Evolutionary conservation across 2,329 filamentous ascomycete species (phyloP).

Genomic region (Xylariaceae sp.): DNA sequence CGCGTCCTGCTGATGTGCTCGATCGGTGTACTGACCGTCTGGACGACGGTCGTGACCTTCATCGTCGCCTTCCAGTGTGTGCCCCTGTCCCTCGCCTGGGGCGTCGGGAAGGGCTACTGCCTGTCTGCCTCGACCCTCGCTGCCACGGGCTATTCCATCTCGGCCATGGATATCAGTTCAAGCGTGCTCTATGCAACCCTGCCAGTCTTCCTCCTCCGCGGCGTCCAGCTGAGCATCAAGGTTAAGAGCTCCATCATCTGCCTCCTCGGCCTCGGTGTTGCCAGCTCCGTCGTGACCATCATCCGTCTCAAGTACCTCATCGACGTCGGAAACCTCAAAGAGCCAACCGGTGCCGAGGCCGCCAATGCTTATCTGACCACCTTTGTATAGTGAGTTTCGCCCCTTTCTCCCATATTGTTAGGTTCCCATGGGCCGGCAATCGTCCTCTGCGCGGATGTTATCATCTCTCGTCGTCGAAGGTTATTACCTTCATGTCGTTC

Average conservation of each 20-base stretch:
- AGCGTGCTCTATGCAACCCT: conserved; percentile 17
- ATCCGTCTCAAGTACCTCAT: conserved; percentile 19
- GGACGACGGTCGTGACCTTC: conserved; percentile 16
- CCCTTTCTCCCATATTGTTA: too few species aligned
- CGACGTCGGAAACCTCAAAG: conserved; percentile 13
- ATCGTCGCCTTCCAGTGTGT: conserved; percentile 17
- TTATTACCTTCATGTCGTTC: neutral
- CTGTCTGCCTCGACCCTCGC: conserved; percentile 15
- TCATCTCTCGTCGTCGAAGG: too few species aligned
- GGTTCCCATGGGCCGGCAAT: too few species aligned
- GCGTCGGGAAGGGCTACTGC: conserved; percentile 14
- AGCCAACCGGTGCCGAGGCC: conserved; percentile 16
- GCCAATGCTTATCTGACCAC: conserved; percentile 18
- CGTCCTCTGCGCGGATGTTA: too few species aligned
- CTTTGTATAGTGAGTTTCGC: conserved; percentile 22
- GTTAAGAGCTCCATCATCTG: conserved; percentile 17
- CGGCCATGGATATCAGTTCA: conserved; percentile 19
- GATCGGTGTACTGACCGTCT: conserved; percentile 13
- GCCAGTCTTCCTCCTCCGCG: conserved; percentile 12
- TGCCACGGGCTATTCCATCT: conserved; percentile 19
- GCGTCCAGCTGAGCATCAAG: conserved; percentile 15
- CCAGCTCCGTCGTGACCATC: conserved; percentile 18
- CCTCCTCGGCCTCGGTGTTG: conserved; percentile 17
- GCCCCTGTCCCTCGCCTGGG: conserved; percentile 17
- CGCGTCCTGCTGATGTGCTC: conserved; percentile 13